phyloP scores from a whole-genome alignment of 2,329 filamentous ascomycete genomes.

The Raffaelea arxii region DNA sequence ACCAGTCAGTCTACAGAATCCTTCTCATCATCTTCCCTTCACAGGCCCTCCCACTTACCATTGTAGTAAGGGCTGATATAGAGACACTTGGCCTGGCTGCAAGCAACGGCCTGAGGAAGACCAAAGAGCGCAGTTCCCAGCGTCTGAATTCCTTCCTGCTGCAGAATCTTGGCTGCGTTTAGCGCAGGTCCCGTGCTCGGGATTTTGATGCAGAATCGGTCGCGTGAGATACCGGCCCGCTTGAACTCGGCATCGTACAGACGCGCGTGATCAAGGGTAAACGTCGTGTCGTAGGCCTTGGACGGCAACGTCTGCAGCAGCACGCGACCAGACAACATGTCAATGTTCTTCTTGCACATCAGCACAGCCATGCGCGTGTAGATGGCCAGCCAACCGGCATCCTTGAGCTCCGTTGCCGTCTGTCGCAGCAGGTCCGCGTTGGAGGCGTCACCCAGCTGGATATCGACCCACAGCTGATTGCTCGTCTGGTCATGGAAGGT shows the following conservation, averaged over 20 bases:
- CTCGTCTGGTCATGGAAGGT: slow-evolving; percentile 38
- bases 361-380: slow-evolving; percentile 37
- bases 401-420: slow-evolving; percentile 31
- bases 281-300: slow-evolving; percentile 33
- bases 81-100: slow-evolving; percentile 34
- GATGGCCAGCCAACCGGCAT: slow-evolving; percentile 35
- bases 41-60: slow-evolving; percentile 16
- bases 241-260: slow-evolving; percentile 37
- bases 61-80: slow-evolving; percentile 43
- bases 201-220: slow-evolving; percentile 42
- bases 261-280: slow-evolving; percentile 34
- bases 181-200: slow-evolving; percentile 37
- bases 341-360: slow-evolving; percentile 36
- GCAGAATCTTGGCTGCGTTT: slow-evolving; percentile 32
- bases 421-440: slow-evolving; percentile 32
- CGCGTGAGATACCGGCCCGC: slow-evolving; percentile 30
- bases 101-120: slow-evolving; percentile 37
- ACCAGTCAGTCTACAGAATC: not conserved
- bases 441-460: slow-evolving; percentile 31
- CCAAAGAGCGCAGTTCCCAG: slow-evolving; percentile 35
- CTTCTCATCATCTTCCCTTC: not conserved
- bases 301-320: slow-evolving; percentile 37
- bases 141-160: slow-evolving; percentile 33
- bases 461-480: slow-evolving; percentile 39
- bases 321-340: slow-evolving; percentile 34